Conservation (phyloP, 306 rosid genomes). For the Acacia crassicarpa region DNA sequence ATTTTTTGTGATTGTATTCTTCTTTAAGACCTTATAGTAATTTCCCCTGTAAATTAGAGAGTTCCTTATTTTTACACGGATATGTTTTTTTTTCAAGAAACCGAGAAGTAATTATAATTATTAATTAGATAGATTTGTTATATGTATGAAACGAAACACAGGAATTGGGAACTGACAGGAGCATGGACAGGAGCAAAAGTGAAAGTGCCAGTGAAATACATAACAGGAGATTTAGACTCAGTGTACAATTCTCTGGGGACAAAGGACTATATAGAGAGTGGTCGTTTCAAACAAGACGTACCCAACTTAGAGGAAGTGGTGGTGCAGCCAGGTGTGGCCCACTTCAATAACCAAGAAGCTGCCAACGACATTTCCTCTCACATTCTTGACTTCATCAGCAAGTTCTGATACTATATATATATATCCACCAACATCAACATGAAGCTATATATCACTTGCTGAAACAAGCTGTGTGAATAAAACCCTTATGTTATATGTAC, state of each 20-base stretch:
- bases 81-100: no score
- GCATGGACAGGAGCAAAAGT: slow-evolving; percentile 35
- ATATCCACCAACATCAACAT: background rate
- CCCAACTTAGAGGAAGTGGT: slow-evolving; percentile 41
- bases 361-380: slow-evolving; percentile 33
- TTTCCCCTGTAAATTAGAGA: background rate
- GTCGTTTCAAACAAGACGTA: slow-evolving; percentile 41
- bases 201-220: slow-evolving; percentile 35
- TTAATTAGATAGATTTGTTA: no score
- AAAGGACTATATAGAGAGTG: slow-evolving; percentile 33
- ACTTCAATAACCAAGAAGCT: slow-evolving; percentile 50
- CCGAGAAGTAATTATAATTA: no score
- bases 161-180: slow-evolving; percentile 47
- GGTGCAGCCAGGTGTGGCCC: slow-evolving; percentile 42
- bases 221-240: slow-evolving; percentile 26
- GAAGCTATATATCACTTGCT: background rate
- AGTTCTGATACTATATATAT: background rate
- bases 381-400: slow-evolving; percentile 30
- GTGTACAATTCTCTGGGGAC: slow-evolving; percentile 29
- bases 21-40: no score
- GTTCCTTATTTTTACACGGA: background rate
- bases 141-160: background rate
- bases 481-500: background rate
- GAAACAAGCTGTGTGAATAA: background rate
- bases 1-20: no score